Percentiles rank a stretch among this genome's conserved stretches.
phyloP scores from a whole-genome alignment of 768 basidiomycete species.

The Lactarius trivialis region DNA sequence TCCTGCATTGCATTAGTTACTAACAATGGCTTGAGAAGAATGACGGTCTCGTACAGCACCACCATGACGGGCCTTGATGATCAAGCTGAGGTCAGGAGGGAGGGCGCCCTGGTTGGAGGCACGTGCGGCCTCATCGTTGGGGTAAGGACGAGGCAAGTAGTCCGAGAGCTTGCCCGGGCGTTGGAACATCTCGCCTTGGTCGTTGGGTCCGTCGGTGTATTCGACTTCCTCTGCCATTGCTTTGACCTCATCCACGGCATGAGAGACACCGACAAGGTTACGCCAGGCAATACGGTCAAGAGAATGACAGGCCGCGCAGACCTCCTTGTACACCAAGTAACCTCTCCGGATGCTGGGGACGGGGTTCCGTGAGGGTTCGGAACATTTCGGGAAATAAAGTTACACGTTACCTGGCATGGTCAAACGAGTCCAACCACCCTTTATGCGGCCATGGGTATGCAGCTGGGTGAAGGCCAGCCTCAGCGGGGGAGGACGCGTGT shows the following conservation, averaged over 20 bases:
- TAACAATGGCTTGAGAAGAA: neutral
- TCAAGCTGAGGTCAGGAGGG: slow-evolving; percentile 95
- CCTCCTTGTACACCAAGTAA: slow-evolving; percentile 97
- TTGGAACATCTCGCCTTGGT: slow-evolving; percentile 96
- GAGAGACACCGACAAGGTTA: slow-evolving; percentile 96
- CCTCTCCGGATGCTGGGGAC: slow-evolving; percentile 80
- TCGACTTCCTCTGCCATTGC: slow-evolving; percentile 94
- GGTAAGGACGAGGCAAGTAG: slow-evolving; percentile 91
- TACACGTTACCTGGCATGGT: slow-evolving; percentile 81
- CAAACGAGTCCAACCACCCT: slow-evolving; percentile 84
- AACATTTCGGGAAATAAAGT: slow-evolving; percentile 4
- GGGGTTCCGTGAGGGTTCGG: slow-evolving; percentile 17
- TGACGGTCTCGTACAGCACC: slow-evolving; percentile 64
- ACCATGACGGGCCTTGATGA: slow-evolving; percentile 97
- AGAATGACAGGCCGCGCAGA: slow-evolving; percentile 98
- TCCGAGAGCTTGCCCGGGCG: slow-evolving; percentile 97
- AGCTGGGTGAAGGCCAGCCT: slow-evolving; percentile 89
- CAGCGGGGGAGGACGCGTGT: slow-evolving; percentile 86
- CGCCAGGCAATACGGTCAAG: slow-evolving; percentile 99
- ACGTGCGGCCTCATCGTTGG: slow-evolving; percentile 96
- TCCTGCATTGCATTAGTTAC: slow-evolving; percentile 45
- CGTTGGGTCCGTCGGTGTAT: slow-evolving; percentile 93
- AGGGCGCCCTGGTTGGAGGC: slow-evolving; percentile 91
- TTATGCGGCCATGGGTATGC: slow-evolving; percentile 88
- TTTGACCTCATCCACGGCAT: slow-evolving; percentile 86